A percentile compares a stretch with the other conserved stretches of the same genome.
Conservation (phyloP, 192 early-diverging fungal genomes). For the Podila minutissima region DNA sequence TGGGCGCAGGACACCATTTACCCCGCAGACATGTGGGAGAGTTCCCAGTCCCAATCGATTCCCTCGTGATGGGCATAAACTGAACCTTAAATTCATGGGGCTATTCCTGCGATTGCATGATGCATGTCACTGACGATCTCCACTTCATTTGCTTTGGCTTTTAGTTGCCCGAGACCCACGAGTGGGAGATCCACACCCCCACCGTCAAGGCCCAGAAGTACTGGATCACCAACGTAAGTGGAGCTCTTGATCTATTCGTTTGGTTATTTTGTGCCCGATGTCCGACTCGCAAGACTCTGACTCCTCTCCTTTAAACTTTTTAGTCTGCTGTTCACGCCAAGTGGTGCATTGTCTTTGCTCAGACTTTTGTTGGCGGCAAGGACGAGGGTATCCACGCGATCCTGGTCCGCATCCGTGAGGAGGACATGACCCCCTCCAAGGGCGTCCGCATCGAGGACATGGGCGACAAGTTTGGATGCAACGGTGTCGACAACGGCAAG, state of each 20-base stretch:
- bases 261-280: not conserved
- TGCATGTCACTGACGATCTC: not conserved
- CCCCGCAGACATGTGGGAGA: not conserved
- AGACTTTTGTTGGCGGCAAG: conserved; percentile 74
- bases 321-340: conserved; percentile 74
- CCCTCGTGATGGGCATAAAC: not conserved
- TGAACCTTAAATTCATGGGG: conserved; percentile 3
- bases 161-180: conserved; percentile 64
- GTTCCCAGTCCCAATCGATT: not conserved
- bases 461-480: conserved; percentile 75
- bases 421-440: conserved; percentile 68
- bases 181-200: conserved; percentile 82
- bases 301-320: not conserved
- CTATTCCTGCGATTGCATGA: not conserved
- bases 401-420: conserved; percentile 78
- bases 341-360: conserved; percentile 79
- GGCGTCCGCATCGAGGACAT: conserved; percentile 81
- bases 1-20: not conserved
- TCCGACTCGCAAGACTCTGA: not conserved
- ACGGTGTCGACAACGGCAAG: conserved; percentile 83
- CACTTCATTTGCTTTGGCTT: not conserved
- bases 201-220: conserved; percentile 78
- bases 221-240: conserved; percentile 82
- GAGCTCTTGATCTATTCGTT: not conserved
- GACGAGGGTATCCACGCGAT: conserved; percentile 79